Evolutionary conservation across 2,329 filamentous ascomycete species (phyloP), one percentile per base, ranked within the genome.

Genomic region (Cladophialophora carrionii): DNA sequence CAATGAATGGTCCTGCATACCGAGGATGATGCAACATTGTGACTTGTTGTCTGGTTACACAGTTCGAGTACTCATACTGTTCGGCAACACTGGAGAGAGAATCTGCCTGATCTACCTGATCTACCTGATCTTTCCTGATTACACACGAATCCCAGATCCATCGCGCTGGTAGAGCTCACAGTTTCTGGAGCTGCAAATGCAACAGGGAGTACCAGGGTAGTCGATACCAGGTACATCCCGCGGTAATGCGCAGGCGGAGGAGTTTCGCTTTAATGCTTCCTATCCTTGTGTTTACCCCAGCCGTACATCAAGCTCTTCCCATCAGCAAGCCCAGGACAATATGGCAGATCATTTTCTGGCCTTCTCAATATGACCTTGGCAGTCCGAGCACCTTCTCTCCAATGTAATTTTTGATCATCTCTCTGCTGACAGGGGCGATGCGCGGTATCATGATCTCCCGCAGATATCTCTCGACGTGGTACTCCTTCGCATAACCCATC

Each of bases 401-500:
- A 12, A 81, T 74, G 64, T 78, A 80, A 64, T 79, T 80, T 69
- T 78, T 69, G 32, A 80, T 79, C 78, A 80, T 80, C 68, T 80
- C 83, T 61, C 83, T 74, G 69, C 83, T 85, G 5, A 87, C 83
- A 0, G 85, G 85, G 2, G 85, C 85, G 65, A 87, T 85, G 24
- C 85, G 73, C 1, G 85, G 85, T 9, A 87, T 84, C 63, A 87
- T 81, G 59, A 82, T 83, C 73, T 87, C 85, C 43, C 85, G 77
- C 60, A 87, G 70, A 73, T 85, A 88, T 54, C 85, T 76, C 74
- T 87, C 85, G 0, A 87, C 85, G 72, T 88, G 82, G 70, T 86
- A 87, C 70, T 87, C 85, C 65, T 84, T 81, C 6, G 85, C 85
- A 75, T 87, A 88, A 0, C 85, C 85, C 85, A 87, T 88, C 0